Conservation (phyloP, 495 filamentous ascomycete genomes). For the Evernia prunastri region DNA sequence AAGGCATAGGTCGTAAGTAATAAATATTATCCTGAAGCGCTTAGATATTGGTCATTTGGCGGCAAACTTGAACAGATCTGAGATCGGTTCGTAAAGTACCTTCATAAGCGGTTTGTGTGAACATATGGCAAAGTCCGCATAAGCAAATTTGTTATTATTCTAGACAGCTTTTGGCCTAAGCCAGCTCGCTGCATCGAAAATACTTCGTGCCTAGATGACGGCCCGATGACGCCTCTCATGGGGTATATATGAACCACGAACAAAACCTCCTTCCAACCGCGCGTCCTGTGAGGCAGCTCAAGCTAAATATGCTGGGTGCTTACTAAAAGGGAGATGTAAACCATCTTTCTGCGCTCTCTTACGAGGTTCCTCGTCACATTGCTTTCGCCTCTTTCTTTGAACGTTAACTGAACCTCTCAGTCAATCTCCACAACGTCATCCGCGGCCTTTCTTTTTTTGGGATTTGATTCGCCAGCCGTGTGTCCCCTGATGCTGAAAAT, state of each 20-base stretch:
- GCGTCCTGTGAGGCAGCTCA: background rate
- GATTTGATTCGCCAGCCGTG: constrained; percentile 7
- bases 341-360: background rate
- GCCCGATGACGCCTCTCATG: constrained; percentile 3
- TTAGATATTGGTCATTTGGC: no score
- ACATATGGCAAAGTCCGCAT: no score
- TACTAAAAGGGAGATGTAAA: background rate
- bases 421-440: constrained; percentile 21
- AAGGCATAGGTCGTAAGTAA: no score
- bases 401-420: background rate
- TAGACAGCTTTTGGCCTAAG: background rate
- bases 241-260: constrained; percentile 9
- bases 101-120: no score
- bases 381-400: background rate
- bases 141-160: background rate
- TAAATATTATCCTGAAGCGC: no score
- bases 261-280: background rate
- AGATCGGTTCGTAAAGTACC: background rate
- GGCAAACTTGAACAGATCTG: no score
- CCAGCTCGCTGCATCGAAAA: background rate
- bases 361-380: background rate
- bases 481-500: constrained; percentile 15
- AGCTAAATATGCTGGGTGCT: background rate
- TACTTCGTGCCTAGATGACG: background rate
- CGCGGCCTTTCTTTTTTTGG: constrained; percentile 21